phyloP scores from a whole-genome alignment of 768 basidiomycete species.

The Suillus cothurnatus region DNA sequence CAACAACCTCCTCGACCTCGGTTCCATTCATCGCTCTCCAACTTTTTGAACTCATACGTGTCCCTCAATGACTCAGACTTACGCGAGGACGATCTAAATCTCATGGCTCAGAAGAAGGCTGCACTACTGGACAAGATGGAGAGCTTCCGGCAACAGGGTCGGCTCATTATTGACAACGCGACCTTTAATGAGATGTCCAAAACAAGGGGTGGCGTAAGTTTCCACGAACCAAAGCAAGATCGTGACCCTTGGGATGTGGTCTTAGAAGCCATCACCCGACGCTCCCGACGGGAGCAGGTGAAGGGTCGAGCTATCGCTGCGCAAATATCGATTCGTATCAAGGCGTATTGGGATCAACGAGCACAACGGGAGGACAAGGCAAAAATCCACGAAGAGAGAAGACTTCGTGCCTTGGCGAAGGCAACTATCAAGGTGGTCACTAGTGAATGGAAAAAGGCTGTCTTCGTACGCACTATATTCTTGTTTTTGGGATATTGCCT shows the following conservation, averaged over 20 bases:
- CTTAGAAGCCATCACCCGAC: constrained; percentile 45
- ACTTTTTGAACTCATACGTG: constrained; percentile 65
- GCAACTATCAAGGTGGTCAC: constrained; percentile 69
- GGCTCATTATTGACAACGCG: constrained; percentile 44
- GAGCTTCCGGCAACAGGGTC: constrained; percentile 47
- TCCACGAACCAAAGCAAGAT: constrained; percentile 27
- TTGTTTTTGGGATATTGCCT: neutral
- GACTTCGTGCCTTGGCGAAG: constrained; percentile 67
- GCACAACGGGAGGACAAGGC: constrained; percentile 64
- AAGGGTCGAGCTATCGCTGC: constrained; percentile 48
- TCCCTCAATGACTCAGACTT: constrained; percentile 53
- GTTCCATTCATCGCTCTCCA: constrained; percentile 54
- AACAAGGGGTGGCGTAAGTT: neutral
- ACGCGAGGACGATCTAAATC: constrained; percentile 38
- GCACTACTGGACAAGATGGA: constrained; percentile 45
- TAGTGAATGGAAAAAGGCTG: constrained; percentile 86
- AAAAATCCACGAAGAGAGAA: constrained; percentile 62
- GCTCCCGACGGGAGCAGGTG: constrained; percentile 20
- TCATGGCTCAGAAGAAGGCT: constrained; percentile 45
- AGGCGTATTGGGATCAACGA: constrained; percentile 74
- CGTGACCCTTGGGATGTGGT: constrained; percentile 63
- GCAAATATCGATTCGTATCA: constrained; percentile 64
- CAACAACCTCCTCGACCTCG: constrained; percentile 62
- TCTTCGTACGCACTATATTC: constrained; percentile 57
- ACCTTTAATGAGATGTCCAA: constrained; percentile 5